A percentile compares a stretch with the other conserved stretches of the same genome.
These are phyloP conservation scores for Colletotrichum trifolii DNA, from an alignment of 2,329 filamentous ascomycete species.

Conservation along the genomic window DNA sequence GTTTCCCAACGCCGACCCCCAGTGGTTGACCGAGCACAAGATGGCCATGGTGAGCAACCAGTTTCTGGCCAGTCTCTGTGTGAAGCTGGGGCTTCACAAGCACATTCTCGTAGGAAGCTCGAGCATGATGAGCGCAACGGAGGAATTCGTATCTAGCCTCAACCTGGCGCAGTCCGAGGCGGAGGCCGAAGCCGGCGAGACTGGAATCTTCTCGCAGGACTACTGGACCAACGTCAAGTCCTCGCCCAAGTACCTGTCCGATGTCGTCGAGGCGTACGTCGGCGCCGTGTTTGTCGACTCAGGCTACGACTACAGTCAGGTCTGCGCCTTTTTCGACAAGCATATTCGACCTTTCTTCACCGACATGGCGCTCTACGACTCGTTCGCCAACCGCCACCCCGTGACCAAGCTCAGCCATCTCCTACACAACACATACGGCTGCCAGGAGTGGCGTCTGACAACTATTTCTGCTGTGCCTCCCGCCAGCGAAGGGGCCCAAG, in stretches of 20 bases:
- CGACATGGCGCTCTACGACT: slow-evolving; percentile 89
- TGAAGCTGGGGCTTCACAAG: slow-evolving; percentile 80
- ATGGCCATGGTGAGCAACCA: slow-evolving; percentile 99
- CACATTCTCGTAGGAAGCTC: slow-evolving; percentile 71
- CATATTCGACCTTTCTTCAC: slow-evolving; percentile 83
- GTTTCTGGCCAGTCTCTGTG: slow-evolving; percentile 85
- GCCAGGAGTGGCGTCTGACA: slow-evolving; percentile 67
- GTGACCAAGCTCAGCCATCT: slow-evolving; percentile 77
- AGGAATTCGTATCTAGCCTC: slow-evolving; percentile 68
- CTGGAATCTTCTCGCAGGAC: slow-evolving; percentile 61
- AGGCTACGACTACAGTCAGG: slow-evolving; percentile 77
- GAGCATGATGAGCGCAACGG: slow-evolving; percentile 56
- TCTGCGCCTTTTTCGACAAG: slow-evolving; percentile 80
- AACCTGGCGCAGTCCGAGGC: slow-evolving; percentile 58
- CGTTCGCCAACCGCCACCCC: slow-evolving; percentile 87
- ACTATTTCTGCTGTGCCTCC: slow-evolving; percentile 59
- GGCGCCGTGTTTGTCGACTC: slow-evolving; percentile 94
- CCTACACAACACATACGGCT: slow-evolving; percentile 74
- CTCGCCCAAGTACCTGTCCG: slow-evolving; percentile 81
- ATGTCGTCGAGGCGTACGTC: slow-evolving; percentile 89
- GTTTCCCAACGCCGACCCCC: slow-evolving; percentile 84
- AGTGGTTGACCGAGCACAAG: slow-evolving; percentile 98
- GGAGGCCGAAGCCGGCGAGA: slow-evolving; percentile 46
- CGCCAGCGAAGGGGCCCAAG: slow-evolving; percentile 52
- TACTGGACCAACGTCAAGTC: slow-evolving; percentile 75